Base-by-base conservation (phyloP, 176 grass and related monocot species). In the Oryza meyeriana region DNA sequence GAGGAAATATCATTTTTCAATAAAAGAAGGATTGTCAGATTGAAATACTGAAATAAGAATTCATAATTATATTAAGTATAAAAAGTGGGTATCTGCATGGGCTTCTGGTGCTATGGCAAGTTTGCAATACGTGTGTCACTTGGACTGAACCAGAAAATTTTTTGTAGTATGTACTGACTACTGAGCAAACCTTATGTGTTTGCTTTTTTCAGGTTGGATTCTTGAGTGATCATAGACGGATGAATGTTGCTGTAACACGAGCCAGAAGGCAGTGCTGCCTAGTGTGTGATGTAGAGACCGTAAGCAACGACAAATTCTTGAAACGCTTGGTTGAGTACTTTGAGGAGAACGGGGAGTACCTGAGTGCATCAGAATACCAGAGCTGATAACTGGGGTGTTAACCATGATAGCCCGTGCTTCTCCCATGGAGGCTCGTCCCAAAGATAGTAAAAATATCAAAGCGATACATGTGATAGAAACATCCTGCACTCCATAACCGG, bases 171-270 rank as follows among this genome's bases (percentile, higher is more conserved):
- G 33, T 65, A 26, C 28, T 65, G 40, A 20, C 20, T 47, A 14
- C 66, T 40, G 2, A 6, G 4, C 5, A 61, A 77, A 27, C 29
- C 8, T 77, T 66, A 31, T 33, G 13, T 1, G 5, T 72, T 79
- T 69, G 3, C 32, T 38, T 33, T 22, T 72, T 82, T 29, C 70
- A 95, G 95, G 95, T 98, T 17, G 95, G 95, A 2, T 98, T 98
- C 83, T 77, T 98, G 85, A 94, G 92, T 40, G 95, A 93, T 57
- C 88, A 93, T 27, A 93, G 95, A 76, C 86, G 95, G 81, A 98
- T 98, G 92, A 98, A 98, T 44, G 95, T 98, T 1, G 95, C 95
- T 5, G 95, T 98, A 38, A 98, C 95, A 61, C 92, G 95, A 14
- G 92, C 92, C 10, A 85, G 95, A 82, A 91, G 92, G 71, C 95